These are phyloP conservation scores for Malania oleifera DNA, from an alignment of 164 flowering plant genomes.

Conservation along the genomic window DNA sequence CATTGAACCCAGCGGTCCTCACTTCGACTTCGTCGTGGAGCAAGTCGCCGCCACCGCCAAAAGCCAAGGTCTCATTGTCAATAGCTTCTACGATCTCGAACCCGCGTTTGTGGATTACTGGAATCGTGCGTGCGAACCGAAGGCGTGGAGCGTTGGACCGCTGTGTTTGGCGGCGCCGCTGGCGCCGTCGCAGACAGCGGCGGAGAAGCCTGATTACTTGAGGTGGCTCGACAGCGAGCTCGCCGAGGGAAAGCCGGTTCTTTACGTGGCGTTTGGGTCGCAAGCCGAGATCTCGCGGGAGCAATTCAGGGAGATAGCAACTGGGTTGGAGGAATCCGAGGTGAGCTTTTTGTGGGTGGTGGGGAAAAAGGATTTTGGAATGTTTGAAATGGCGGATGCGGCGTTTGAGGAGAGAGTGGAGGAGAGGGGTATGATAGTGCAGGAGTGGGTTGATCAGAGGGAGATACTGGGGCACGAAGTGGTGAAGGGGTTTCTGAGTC, in stretches of 20 bases:
- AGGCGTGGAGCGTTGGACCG: conserved; percentile 24
- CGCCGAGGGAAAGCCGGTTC: conserved; percentile 10
- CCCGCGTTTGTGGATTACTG: conserved; percentile 10
- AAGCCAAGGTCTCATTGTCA: conserved; percentile 18
- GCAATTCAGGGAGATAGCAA: conserved; percentile 17
- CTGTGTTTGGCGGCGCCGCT: conserved; percentile 15
- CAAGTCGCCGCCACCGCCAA: conserved; percentile 1
- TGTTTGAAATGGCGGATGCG: too few species aligned
- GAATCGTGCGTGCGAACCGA: conserved; percentile 10
- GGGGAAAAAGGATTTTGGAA: not conserved
- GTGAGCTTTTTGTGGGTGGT: conserved; percentile 22
- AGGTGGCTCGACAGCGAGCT: conserved; percentile 18
- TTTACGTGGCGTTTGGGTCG: conserved; percentile 29
- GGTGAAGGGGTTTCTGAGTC: conserved; percentile 27
- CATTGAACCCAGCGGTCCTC: not conserved
- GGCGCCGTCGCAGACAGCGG: not conserved
- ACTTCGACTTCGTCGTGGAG: conserved; percentile 12
- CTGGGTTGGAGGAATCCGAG: conserved; percentile 22
- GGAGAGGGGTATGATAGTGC: conserved; percentile 18
- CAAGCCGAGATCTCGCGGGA: conserved; percentile 18
- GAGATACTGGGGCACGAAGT: conserved; percentile 15
- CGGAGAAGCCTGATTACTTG: conserved; percentile 5
- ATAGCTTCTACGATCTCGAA: conserved; percentile 24
- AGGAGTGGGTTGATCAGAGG: conserved; percentile 26
- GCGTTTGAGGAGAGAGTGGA: conserved; percentile 16